phyloP scores from a whole-genome alignment of 2,329 filamentous ascomycete species.

The Aspergillus tamarii region DNA sequence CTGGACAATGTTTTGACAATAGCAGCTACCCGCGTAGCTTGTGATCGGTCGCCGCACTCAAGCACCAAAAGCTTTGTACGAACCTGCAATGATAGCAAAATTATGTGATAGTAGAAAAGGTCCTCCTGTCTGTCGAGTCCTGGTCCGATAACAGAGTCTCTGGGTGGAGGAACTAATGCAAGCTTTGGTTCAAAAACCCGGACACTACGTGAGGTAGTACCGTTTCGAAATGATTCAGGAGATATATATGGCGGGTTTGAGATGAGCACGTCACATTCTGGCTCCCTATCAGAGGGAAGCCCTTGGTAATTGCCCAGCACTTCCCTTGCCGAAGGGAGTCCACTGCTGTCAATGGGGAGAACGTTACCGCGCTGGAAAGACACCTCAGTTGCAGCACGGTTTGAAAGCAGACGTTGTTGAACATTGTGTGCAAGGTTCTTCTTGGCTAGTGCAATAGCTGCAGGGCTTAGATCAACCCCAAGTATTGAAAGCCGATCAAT shows the following conservation, averaged over 20 bases:
- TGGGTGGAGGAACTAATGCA: constrained; percentile 69
- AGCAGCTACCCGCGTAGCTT: constrained; percentile 36
- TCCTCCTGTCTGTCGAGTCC: constrained; percentile 29
- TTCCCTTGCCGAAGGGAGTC: constrained; percentile 17
- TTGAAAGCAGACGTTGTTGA: constrained; percentile 27
- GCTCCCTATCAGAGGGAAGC: neutral
- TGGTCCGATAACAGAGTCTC: neutral
- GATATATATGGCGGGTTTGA: constrained; percentile 95
- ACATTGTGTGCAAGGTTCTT: constrained; percentile 65
- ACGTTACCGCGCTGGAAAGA: constrained; percentile 54
- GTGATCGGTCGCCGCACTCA: constrained; percentile 40
- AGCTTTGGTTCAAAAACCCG: constrained; percentile 77
- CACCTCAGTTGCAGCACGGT: constrained; percentile 39
- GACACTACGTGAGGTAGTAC: constrained; percentile 71
- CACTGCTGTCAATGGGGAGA: constrained; percentile 21
- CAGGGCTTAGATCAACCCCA: constrained; percentile 73
- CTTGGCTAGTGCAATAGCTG: constrained; percentile 67
- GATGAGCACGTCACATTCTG: constrained; percentile 67
- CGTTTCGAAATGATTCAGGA: constrained; percentile 57
- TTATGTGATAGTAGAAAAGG: constrained; percentile 40
- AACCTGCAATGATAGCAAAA: constrained; percentile 30
- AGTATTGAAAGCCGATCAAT: constrained; percentile 54
- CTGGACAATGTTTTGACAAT: constrained; percentile 18
- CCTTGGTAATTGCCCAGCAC: constrained; percentile 13
- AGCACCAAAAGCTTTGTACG: constrained; percentile 34